These are phyloP conservation scores for Backusella morwellensis DNA, from an alignment of 192 early-diverging fungal genomes.

Conservation along the genomic window DNA sequence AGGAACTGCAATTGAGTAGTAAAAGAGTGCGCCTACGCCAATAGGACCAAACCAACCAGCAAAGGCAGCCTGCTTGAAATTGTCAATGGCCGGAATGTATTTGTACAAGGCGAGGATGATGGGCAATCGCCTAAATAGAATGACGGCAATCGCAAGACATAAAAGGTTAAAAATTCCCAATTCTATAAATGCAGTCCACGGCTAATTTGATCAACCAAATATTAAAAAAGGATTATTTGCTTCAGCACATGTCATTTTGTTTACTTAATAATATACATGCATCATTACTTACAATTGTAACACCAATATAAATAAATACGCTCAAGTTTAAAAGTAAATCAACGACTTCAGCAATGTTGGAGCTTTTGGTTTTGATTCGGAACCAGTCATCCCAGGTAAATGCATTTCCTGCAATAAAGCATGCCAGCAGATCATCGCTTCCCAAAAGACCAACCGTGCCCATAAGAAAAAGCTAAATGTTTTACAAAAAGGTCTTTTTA, in stretches of 20 bases:
- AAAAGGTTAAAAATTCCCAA: conserved; percentile 63
- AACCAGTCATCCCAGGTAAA: conserved; percentile 95
- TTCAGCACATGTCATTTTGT: not conserved
- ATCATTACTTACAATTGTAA: conserved; percentile 44
- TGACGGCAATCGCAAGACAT: conserved; percentile 52
- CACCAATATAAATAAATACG: conserved; percentile 85
- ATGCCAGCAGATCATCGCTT: conserved; percentile 76
- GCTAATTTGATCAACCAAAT: conserved; percentile 22
- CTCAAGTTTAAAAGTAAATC: conserved; percentile 80
- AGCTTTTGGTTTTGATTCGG: conserved; percentile 68
- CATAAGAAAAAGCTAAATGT: conserved; percentile 48
- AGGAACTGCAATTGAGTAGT: conserved; percentile 35
- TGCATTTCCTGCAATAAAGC: conserved; percentile 75
- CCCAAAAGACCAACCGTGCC: conserved; percentile 69
- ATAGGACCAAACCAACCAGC: conserved; percentile 93
- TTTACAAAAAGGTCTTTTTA: not conserved
- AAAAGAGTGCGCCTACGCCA: conserved; percentile 55
- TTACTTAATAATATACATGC: not conserved
- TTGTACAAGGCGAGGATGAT: conserved; percentile 55
- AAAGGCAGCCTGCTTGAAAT: conserved; percentile 68
- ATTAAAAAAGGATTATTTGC: too few species aligned
- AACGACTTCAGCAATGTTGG: conserved; percentile 56
- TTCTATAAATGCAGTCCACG: conserved; percentile 65
- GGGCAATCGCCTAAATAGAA: conserved; percentile 75
- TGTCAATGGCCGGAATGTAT: conserved; percentile 66